phyloP scores from a whole-genome alignment of 768 basidiomycete species.

The Tylopilus plumbeoviolaceoides region DNA sequence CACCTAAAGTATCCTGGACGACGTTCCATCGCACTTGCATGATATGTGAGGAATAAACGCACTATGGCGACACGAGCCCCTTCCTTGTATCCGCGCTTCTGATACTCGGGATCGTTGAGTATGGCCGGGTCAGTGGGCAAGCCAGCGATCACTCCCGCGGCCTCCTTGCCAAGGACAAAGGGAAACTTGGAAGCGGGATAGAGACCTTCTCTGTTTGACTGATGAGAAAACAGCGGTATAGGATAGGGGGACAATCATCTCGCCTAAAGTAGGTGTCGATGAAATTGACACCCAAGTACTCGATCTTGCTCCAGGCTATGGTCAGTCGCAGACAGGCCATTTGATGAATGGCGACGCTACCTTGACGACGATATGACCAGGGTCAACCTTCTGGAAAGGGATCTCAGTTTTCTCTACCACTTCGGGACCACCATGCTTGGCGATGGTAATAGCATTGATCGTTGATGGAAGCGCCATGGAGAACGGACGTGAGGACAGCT shows the following conservation, averaged over 20 bases:
- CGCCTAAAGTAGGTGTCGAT: conserved; percentile 82
- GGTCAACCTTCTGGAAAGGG: conserved; percentile 62
- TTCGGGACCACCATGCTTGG: conserved; percentile 71
- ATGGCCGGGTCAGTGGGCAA: conserved; percentile 66
- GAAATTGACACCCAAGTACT: conserved; percentile 83
- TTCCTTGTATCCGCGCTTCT: conserved; percentile 58
- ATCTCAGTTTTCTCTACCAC: conserved; percentile 64
- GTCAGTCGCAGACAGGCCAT: not conserved
- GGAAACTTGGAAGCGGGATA: conserved; percentile 61
- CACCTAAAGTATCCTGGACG: conserved; percentile 41
- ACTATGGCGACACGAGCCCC: conserved; percentile 77
- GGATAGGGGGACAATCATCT: conserved; percentile 15
- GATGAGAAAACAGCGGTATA: not conserved
- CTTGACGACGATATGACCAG: conserved; percentile 53
- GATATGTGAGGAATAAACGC: conserved; percentile 20
- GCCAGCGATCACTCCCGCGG: conserved; percentile 68
- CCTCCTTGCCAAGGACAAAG: conserved; percentile 71
- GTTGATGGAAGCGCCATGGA: conserved; percentile 55
- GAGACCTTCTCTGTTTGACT: conserved; percentile 49
- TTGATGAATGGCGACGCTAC: conserved; percentile 8
- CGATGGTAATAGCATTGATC: conserved; percentile 69
- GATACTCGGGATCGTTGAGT: conserved; percentile 56
- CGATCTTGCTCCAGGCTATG: conserved; percentile 39
- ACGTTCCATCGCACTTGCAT: not conserved
- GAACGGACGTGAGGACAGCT: conserved; percentile 26